These are phyloP conservation scores for Raphidocelis subcapitata DNA, from an alignment of 139 green algal species.

Conservation along the genomic window DNA sequence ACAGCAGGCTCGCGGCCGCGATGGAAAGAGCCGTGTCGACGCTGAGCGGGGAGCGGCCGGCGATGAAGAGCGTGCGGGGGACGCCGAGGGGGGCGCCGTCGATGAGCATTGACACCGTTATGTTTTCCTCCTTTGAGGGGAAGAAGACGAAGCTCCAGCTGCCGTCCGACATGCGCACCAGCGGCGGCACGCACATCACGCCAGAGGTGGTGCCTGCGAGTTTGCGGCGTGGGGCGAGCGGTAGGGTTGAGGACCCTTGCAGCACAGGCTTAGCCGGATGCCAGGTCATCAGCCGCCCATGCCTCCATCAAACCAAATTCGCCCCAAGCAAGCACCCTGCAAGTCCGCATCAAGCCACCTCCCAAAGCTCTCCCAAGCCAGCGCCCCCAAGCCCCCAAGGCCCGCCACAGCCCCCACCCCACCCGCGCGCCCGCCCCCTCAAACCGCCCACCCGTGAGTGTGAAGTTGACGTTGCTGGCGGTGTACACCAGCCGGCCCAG, in stretches of 20 bases:
- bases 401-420: too few relatives aligned
- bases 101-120: neutral
- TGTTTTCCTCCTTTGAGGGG: neutral
- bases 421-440: too few relatives aligned
- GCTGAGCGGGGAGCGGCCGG: neutral
- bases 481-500: neutral
- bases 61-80: neutral
- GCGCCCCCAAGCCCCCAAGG: too few relatives aligned
- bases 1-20: neutral
- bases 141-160: neutral
- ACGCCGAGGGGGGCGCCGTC: neutral
- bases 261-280: too few relatives aligned
- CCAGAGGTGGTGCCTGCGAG: constrained; percentile 12
- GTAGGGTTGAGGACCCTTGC: too few relatives aligned
- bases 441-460: neutral
- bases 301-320: too few relatives aligned
- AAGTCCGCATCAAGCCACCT: too few relatives aligned
- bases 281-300: too few relatives aligned
- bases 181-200: neutral
- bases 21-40: neutral
- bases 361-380: too few relatives aligned
- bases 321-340: neutral
- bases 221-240: neutral
- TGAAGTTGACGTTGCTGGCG: neutral
- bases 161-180: neutral